phyloP scores from a whole-genome alignment of 148 eudicot species.

The Chenopodium berlandieri region DNA sequence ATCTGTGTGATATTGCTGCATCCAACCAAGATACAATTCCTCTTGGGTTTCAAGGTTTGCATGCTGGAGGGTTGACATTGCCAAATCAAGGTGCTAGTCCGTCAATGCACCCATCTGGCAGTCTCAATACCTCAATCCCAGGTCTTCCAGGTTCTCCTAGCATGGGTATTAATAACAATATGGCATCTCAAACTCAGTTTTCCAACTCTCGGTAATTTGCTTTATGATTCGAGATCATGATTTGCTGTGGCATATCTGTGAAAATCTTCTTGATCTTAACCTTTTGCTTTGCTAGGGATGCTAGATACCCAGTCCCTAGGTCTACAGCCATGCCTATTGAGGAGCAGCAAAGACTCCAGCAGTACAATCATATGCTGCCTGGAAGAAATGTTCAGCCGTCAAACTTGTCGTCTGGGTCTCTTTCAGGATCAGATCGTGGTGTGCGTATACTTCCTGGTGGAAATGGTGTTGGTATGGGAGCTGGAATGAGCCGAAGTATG shows the following conservation, averaged over 20 bases:
- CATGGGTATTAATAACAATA: constrained; percentile 35
- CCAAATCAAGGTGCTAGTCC: constrained; percentile 33
- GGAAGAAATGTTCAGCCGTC: constrained; percentile 64
- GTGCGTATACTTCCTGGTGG: constrained; percentile 63
- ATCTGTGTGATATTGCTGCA: constrained; percentile 63
- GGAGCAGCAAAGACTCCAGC: constrained; percentile 75
- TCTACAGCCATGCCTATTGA: constrained; percentile 60
- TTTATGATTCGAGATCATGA: neutral
- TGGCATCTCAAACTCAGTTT: constrained; percentile 37
- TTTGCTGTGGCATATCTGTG: constrained; percentile 13
- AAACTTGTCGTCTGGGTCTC: constrained; percentile 51
- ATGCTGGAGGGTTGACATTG: constrained; percentile 34
- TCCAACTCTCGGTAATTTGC: constrained; percentile 54
- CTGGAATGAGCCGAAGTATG: constrained; percentile 57
- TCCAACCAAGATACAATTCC: constrained; percentile 61
- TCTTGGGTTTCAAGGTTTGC: constrained; percentile 51
- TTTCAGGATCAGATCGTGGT: constrained; percentile 64
- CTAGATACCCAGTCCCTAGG: constrained; percentile 62
- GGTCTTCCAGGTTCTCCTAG: constrained; percentile 36
- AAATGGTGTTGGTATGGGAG: constrained; percentile 48
- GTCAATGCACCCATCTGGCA: constrained; percentile 31
- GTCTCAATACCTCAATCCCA: constrained; percentile 25
- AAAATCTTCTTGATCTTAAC: neutral
- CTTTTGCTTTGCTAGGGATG: constrained; percentile 43
- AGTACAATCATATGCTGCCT: constrained; percentile 56